Percentiles rank a stretch among this genome's conserved stretches.
Evolutionary conservation across 192 early-diverging fungal species (phyloP).

Genomic region (Backusella macrospora): DNA sequence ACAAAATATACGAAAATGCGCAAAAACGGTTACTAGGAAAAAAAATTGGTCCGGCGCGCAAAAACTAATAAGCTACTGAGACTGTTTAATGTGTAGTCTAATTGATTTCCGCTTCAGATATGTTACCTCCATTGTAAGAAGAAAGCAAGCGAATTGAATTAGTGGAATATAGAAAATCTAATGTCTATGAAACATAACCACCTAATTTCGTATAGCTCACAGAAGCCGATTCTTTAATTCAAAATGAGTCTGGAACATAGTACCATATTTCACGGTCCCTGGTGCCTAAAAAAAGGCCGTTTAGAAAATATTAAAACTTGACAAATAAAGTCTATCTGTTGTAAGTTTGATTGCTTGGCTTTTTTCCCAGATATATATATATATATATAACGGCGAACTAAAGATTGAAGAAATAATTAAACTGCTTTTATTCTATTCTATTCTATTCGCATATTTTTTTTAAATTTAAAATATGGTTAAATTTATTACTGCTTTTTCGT

Average conservation of each 20-base stretch:
- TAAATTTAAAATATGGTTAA: not conserved
- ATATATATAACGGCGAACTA: not conserved
- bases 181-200: slow-evolving; percentile 7
- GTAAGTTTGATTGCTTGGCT: not conserved
- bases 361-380: too few relatives aligned
- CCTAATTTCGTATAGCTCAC: not conserved
- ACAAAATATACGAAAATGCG: not conserved
- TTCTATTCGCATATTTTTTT: not conserved
- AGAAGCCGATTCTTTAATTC: not conserved
- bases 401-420: not conserved
- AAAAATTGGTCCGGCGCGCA: not conserved
- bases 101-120: not conserved
- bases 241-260: slow-evolving; percentile 9
- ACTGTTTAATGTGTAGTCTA: slow-evolving; percentile 10
- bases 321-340: not conserved
- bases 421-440: not conserved
- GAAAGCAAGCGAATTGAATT: not conserved
- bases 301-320: not conserved
- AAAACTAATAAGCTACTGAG: not conserved
- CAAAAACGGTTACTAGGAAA: not conserved
- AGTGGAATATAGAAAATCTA: not conserved
- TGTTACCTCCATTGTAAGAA: too few relatives aligned
- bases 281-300: not conserved
- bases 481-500: not conserved
- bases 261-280: not conserved